Conservation (phyloP, 257 asterid species). For the Fraxinus excelsior region DNA sequence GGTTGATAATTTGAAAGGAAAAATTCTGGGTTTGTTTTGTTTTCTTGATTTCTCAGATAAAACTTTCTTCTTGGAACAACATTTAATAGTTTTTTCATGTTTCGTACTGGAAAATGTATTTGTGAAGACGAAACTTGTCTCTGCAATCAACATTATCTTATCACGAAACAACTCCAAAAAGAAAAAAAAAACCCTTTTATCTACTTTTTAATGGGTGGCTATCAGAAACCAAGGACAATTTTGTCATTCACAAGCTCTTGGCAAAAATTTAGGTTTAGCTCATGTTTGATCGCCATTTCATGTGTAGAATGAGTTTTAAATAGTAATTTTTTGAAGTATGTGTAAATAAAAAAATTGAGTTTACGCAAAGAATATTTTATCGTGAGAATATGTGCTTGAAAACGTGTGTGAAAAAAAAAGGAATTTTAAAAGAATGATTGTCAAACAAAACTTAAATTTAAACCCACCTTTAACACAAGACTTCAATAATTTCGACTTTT, state of each 20-base stretch:
- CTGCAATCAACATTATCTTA: slow-evolving; percentile 35
- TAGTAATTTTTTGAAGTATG: too few relatives aligned
- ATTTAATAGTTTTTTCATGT: slow-evolving; percentile 15
- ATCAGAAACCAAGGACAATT: slow-evolving; percentile 6
- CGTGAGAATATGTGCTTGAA: too few relatives aligned
- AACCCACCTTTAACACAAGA: too few relatives aligned
- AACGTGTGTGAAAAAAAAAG: too few relatives aligned
- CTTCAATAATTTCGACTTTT: too few relatives aligned
- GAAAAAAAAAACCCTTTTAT: slow-evolving; percentile 9
- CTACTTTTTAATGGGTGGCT: slow-evolving; percentile 30
- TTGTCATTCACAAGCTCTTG: slow-evolving; percentile 6
- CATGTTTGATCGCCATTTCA: too few relatives aligned
- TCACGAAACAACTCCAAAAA: background rate
- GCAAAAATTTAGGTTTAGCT: too few relatives aligned
- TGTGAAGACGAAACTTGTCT: slow-evolving; percentile 21
- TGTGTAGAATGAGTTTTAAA: too few relatives aligned
- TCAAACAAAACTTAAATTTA: too few relatives aligned
- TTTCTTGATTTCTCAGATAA: slow-evolving; percentile 34
- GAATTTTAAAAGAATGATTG: too few relatives aligned
- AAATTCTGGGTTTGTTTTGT: slow-evolving; percentile 28
- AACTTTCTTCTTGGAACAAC: slow-evolving; percentile 45
- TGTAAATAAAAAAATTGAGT: too few relatives aligned
- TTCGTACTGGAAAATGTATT: slow-evolving; percentile 14
- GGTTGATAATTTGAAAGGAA: slow-evolving; percentile 34
- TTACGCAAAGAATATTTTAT: too few relatives aligned